Evolutionary conservation across 805 yeast genomes (phyloP).

Genomic region (Zygotorulaspora danielsina): DNA sequence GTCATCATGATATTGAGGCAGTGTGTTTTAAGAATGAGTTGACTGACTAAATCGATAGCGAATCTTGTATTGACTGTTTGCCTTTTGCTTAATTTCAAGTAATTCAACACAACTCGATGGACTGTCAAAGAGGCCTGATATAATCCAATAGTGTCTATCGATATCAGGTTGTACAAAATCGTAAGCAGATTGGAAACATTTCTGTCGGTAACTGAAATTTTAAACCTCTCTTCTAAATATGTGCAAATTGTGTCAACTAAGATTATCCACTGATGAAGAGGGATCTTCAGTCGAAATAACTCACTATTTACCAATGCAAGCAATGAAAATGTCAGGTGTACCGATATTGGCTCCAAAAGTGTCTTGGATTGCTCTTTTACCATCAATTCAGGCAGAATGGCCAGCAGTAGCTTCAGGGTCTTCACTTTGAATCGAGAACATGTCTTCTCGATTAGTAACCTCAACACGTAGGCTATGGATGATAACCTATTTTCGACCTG

Average conservation of each 20-base stretch:
- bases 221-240: constrained; percentile 14
- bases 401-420: constrained; percentile 22
- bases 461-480: constrained; percentile 25
- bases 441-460: constrained; percentile 32
- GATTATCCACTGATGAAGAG: constrained; percentile 25
- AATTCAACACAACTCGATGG: constrained; percentile 18
- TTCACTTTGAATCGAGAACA: constrained; percentile 25
- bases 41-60: constrained; percentile 45
- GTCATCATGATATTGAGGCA: constrained; percentile 40
- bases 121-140: constrained; percentile 19
- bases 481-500: constrained; percentile 30
- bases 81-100: constrained; percentile 22
- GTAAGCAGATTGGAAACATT: constrained; percentile 28
- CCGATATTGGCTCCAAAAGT: constrained; percentile 20
- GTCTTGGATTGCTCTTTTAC: constrained; percentile 9
- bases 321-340: constrained; percentile 27
- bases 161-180: constrained; percentile 23
- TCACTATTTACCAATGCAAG: constrained; percentile 19
- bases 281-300: constrained; percentile 24
- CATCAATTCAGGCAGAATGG: constrained; percentile 28
- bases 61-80: constrained; percentile 34
- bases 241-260: constrained; percentile 17
- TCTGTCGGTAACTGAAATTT: constrained; percentile 24
- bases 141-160: constrained; percentile 26
- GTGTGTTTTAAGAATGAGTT: constrained; percentile 40